Percentiles rank a stretch among this genome's conserved stretches.
Conservation (phyloP, 495 filamentous ascomycete species). For the Lasiosphaeria miniovina region DNA sequence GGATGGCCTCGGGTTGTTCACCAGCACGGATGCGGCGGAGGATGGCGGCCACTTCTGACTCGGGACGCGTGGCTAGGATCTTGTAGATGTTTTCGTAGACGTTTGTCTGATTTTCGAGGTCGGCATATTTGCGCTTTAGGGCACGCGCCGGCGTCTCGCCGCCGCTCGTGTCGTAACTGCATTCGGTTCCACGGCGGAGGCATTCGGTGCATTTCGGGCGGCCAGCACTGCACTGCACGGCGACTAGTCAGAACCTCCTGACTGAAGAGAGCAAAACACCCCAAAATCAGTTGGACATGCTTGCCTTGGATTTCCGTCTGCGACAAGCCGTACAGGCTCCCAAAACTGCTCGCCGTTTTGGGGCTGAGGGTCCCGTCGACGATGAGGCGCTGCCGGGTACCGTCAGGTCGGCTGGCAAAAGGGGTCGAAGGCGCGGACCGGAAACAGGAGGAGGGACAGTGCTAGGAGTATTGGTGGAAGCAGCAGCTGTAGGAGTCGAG, state of each 20-base stretch:
- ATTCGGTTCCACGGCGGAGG: conserved; percentile 22
- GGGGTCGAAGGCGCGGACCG: neutral
- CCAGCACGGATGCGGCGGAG: conserved; percentile 29
- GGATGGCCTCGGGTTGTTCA: conserved; percentile 25
- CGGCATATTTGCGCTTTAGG: conserved; percentile 26
- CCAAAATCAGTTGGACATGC: conserved; percentile 4
- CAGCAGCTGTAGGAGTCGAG: too few species aligned
- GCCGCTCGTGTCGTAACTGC: conserved; percentile 24
- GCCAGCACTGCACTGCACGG: conserved; percentile 26
- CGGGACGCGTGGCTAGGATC: conserved; percentile 24
- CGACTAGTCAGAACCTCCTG: conserved; percentile 1
- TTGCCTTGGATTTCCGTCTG: conserved; percentile 53
- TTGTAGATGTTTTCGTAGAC: conserved; percentile 28
- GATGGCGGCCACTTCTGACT: conserved; percentile 27
- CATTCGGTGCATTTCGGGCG: conserved; percentile 27
- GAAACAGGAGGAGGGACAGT: too few species aligned
- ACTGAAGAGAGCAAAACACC: neutral
- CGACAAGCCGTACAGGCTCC: conserved; percentile 54
- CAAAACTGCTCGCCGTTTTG: conserved; percentile 42
- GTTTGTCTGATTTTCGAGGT: conserved; percentile 24
- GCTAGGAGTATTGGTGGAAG: too few species aligned
- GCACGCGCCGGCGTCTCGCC: conserved; percentile 28
- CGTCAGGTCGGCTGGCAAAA: neutral
- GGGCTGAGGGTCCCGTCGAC: neutral
- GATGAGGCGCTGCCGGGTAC: neutral